Evolutionary conservation across 208 protist species (phyloP).

Genomic region (Leishmania major): DNA sequence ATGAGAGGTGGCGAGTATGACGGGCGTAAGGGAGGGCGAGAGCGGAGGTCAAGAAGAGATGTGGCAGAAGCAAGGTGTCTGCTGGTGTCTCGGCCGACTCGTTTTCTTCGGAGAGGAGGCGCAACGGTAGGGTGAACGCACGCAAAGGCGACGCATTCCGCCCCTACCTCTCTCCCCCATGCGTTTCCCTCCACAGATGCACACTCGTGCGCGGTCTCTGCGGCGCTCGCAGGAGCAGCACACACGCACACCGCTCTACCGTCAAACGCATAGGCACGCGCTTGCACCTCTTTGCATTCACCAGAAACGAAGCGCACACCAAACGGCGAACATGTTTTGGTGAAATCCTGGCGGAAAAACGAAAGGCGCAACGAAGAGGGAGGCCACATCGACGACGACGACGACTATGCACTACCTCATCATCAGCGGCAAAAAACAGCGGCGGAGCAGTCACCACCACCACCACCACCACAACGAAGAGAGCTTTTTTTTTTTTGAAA

Average conservation of each 20-base stretch:
- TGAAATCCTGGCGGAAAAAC: not conserved
- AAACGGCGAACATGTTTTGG: not conserved
- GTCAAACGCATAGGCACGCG: not conserved
- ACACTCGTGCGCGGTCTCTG: not conserved
- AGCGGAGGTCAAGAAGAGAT: not conserved
- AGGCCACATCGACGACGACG: not conserved
- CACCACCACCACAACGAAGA: not conserved
- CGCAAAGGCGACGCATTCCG: not conserved
- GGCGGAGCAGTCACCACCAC: not conserved
- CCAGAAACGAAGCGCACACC: not conserved
- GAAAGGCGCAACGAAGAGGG: not conserved
- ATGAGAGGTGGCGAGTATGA: not conserved
- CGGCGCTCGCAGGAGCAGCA: not conserved
- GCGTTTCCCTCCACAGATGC: not conserved
- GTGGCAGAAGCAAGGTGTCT: conserved; percentile 5
- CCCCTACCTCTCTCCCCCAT: not conserved
- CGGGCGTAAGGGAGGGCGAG: not conserved
- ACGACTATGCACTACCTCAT: not conserved
- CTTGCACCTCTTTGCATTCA: not conserved
- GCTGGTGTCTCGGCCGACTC: not conserved
- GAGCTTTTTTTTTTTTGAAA: conserved; percentile 1
- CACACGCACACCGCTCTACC: not conserved
- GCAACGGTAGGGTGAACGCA: not conserved
- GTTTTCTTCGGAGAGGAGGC: not conserved
- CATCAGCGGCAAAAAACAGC: not conserved